These are phyloP conservation scores for Barnettozyma hawaiiensis DNA, from an alignment of 1,139 yeast species.

Conservation along the genomic window DNA sequence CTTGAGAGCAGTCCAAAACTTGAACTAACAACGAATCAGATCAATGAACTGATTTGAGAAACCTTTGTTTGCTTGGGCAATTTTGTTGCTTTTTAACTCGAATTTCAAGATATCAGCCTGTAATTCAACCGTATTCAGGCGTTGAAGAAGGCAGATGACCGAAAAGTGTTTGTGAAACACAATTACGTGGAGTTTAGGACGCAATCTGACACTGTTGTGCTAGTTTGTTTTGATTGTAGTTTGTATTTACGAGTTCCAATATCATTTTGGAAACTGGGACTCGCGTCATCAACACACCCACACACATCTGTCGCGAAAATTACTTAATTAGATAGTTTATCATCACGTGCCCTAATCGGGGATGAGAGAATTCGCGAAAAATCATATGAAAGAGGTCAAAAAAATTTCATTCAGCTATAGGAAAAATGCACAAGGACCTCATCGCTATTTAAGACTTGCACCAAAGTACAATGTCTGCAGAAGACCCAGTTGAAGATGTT, in stretches of 20 bases:
- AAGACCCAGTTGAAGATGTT: slow-evolving; percentile 24
- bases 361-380: not conserved
- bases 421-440: not conserved
- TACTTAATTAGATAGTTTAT: not conserved
- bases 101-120: not conserved
- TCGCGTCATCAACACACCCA: not conserved
- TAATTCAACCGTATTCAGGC: not conserved
- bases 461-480: slow-evolving; percentile 17
- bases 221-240: not conserved
- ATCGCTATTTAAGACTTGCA: slow-evolving; percentile 1
- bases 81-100: not conserved
- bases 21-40: not conserved
- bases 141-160: not conserved
- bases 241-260: not conserved
- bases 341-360: not conserved
- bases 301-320: not conserved
- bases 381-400: not conserved
- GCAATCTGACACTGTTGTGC: not conserved
- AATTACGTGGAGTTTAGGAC: not conserved
- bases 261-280: not conserved
- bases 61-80: not conserved
- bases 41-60: not conserved
- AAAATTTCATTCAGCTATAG: no score
- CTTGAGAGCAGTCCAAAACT: not conserved
- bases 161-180: not conserved